Evolutionary conservation across 208 protist species (phyloP).

Genomic region (Leishmania aethiopica): DNA sequence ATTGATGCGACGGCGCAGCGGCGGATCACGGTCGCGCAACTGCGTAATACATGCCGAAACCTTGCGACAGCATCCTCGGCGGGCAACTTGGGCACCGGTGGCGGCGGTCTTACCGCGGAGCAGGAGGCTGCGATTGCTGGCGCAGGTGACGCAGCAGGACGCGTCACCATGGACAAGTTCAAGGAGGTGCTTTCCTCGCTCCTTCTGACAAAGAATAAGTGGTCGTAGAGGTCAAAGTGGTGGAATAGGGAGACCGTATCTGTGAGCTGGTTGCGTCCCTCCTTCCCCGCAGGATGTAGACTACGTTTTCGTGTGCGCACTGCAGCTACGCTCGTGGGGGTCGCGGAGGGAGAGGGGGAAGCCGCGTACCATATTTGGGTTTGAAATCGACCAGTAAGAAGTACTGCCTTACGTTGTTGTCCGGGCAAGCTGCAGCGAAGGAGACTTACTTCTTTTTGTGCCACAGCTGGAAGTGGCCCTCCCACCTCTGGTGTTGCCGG

Average conservation of each 20-base stretch:
- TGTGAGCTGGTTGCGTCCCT: neutral
- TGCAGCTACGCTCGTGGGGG: neutral
- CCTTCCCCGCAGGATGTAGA: neutral
- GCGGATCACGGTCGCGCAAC: conserved; percentile 80
- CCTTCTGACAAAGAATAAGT: conserved; percentile 72
- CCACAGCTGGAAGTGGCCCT: neutral
- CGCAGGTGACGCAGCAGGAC: conserved; percentile 74
- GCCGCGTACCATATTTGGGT: neutral
- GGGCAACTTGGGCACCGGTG: neutral
- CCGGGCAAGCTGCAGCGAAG: neutral
- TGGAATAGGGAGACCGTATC: neutral
- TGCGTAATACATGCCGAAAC: conserved; percentile 89
- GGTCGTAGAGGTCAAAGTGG: conserved; percentile 23
- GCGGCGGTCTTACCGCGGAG: conserved; percentile 33
- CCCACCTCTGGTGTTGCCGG: neutral
- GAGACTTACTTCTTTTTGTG: neutral
- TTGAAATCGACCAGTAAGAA: neutral
- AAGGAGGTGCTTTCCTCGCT: conserved; percentile 77
- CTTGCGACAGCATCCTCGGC: conserved; percentile 52
- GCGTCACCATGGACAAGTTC: conserved; percentile 81
- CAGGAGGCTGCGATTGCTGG: conserved; percentile 67
- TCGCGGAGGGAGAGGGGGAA: neutral
- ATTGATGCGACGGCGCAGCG: conserved; percentile 91
- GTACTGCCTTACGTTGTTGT: neutral
- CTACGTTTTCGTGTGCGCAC: neutral